Conservation (phyloP, 108 stramenopile genomes). For the Ochromonas danica region DNA sequence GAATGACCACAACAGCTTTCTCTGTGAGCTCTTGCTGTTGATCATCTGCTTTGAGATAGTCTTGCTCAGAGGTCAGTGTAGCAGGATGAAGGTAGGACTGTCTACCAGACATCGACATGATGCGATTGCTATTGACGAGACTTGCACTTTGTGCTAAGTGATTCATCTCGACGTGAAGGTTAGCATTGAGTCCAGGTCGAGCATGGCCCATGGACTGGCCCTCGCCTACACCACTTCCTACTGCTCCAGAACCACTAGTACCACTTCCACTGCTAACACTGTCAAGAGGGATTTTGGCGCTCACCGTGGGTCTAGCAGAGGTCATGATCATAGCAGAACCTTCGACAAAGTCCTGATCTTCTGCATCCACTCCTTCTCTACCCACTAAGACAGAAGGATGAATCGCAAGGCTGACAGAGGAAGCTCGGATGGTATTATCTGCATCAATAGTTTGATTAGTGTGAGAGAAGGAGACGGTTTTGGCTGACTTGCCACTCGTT, state of each 20-base stretch:
- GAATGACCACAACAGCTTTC: slow-evolving; percentile 89
- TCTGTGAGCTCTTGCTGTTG: slow-evolving; percentile 74
- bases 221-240: neutral
- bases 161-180: neutral
- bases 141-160: neutral
- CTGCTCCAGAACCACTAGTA: neutral
- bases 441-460: neutral
- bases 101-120: neutral
- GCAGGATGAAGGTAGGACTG: neutral
- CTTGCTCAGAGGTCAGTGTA: neutral
- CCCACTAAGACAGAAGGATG: neutral
- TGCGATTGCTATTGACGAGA: too few relatives aligned
- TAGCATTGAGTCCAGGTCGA: neutral
- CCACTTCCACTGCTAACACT: neutral
- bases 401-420: neutral
- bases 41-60: slow-evolving; percentile 42
- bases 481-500: neutral
- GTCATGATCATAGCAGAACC: neutral
- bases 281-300: too few relatives aligned
- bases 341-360: slow-evolving; percentile 4
- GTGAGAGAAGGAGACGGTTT: neutral
- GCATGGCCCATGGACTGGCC: neutral
- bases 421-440: slow-evolving; percentile 1
- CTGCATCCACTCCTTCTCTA: slow-evolving; percentile 1
- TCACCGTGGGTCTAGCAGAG: too few relatives aligned